Evolutionary conservation across 129 eudicot species (phyloP).

Genomic region (Chrysanthemum makinoi): DNA sequence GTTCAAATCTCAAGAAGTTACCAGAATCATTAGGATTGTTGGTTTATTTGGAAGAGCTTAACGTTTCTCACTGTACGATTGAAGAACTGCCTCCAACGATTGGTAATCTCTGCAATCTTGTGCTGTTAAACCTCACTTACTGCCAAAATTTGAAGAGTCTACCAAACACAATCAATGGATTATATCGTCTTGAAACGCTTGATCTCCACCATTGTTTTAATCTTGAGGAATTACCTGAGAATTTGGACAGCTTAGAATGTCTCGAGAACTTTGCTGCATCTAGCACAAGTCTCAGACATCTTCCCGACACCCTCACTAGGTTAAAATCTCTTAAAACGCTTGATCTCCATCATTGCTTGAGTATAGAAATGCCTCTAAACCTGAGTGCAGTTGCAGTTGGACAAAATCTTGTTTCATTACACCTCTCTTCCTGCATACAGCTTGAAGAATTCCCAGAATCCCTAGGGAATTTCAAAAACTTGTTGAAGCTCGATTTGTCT

Average conservation of each 20-base stretch:
- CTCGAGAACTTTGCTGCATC: conserved; percentile 14
- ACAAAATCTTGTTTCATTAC: conserved; percentile 13
- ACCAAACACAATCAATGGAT: conserved; percentile 15
- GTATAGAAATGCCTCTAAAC: conserved; percentile 17
- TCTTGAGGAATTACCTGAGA: conserved; percentile 14
- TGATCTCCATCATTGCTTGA: conserved; percentile 22
- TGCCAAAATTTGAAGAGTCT: conserved; percentile 18
- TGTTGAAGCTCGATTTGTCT: conserved; percentile 22
- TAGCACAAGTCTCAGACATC: conserved; percentile 11
- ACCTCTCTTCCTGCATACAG: conserved; percentile 21
- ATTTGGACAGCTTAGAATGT: conserved; percentile 9
- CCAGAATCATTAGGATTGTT: conserved; percentile 18
- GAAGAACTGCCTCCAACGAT: conserved; percentile 19
- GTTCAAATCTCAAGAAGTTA: not conserved
- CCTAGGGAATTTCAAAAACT: not conserved
- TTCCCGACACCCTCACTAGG: conserved; percentile 15
- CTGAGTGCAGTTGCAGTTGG: conserved; percentile 2
- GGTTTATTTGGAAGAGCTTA: conserved; percentile 12
- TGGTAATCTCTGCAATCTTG: conserved; percentile 22
- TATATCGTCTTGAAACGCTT: conserved; percentile 11
- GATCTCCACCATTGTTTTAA: conserved; percentile 20
- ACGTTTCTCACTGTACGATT: conserved; percentile 22
- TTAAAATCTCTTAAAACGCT: conserved; percentile 1
- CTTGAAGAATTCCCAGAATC: conserved; percentile 16
- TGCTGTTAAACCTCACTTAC: conserved; percentile 13